Base-by-base conservation (phyloP, 768 basidiomycete species). In the Mycena vulgaris region DNA sequence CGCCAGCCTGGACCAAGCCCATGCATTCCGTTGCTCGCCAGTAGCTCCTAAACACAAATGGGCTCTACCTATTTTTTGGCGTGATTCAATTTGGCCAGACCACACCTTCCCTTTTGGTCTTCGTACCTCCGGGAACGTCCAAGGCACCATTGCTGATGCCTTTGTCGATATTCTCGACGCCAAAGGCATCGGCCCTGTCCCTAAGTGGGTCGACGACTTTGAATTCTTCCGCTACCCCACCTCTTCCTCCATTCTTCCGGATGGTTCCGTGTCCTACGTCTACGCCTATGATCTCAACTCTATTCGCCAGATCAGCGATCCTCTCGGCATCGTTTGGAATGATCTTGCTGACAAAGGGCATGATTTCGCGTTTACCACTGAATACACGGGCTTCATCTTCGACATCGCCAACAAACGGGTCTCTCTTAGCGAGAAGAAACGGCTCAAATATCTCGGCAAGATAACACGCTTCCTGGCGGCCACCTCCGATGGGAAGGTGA, bases 161-260 rank as follows among this genome's bases (percentile, higher is more conserved):
- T 63, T 63, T 30, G 52, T 63, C 0, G 63, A 63, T 31, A 53
- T 63, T 31, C 27, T 63, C 5, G 52, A 62, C 7, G 25, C 63
- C n/a, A 31, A 63, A 8, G 70, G 66, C 4, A 62, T 79, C 40
- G 19, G 28, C 16, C 73, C 66, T 2, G 47, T 74, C 7, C 40
- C 70, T 17, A 82, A 81, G 56, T 81, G 76, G 74, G 80, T 76
- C 1, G 80, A 81, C 58, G 78, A 82, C 49, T 78, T 76, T 52
- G 63, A 62, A n/a, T 66, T 74, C 45, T 76, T 78, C n/a, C 69
- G 75, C 48, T 76, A 52, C 58, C 78, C 70, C 37, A 71, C 45
- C 9, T 52, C 52, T 8, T 63, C 40, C 39, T 3, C 3, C 27
- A 0, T 8, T 7, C 21, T 31, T 0, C 39, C 28, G 39, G 52